phyloP scores from a whole-genome alignment of 2,329 filamentous ascomycete genomes.

The Colletotrichum sp. region DNA sequence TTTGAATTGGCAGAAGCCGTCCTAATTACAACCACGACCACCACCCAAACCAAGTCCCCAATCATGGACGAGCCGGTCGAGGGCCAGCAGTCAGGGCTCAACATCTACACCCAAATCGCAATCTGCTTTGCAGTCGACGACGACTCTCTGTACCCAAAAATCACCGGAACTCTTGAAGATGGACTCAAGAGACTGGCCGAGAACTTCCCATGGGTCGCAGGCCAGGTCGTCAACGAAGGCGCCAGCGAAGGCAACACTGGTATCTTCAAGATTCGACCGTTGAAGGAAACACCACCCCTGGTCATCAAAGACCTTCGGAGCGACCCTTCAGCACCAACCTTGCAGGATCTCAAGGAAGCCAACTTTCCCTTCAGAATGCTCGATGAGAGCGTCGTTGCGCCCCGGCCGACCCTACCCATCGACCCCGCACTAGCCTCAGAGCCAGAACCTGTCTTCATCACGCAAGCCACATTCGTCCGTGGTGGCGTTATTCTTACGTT shows the following conservation, averaged over 20 bases:
- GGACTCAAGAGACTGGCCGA: slow-evolving; percentile 43
- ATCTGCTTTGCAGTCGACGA: slow-evolving; percentile 40
- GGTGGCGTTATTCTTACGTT: slow-evolving; percentile 57
- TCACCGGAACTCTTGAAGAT: slow-evolving; percentile 33
- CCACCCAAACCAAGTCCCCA: background rate
- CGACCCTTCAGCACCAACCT: slow-evolving; percentile 37
- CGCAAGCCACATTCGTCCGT: slow-evolving; percentile 28
- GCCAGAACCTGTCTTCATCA: slow-evolving; percentile 3
- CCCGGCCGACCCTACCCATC: slow-evolving; percentile 9
- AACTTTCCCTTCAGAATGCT: slow-evolving; percentile 54
- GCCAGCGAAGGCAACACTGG: slow-evolving; percentile 31
- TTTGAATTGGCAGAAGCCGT: background rate
- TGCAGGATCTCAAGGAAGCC: slow-evolving; percentile 39
- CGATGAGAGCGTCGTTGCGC: slow-evolving; percentile 45
- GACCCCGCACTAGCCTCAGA: background rate
- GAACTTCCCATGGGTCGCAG: slow-evolving; percentile 53
- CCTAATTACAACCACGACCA: background rate
- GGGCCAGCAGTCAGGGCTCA: slow-evolving; percentile 44
- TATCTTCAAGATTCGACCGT: slow-evolving; percentile 42
- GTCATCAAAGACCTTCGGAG: slow-evolving; percentile 47
- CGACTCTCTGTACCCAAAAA: slow-evolving; percentile 21
- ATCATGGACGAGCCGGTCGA: slow-evolving; percentile 34
- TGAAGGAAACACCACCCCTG: slow-evolving; percentile 35
- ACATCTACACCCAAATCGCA: slow-evolving; percentile 52
- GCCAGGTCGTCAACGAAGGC: slow-evolving; percentile 43